A percentile compares a stretch with the other conserved stretches of the same genome.
Conservation (phyloP, 2,329 filamentous ascomycete genomes). For the Zymoseptoria ardabiliae region DNA sequence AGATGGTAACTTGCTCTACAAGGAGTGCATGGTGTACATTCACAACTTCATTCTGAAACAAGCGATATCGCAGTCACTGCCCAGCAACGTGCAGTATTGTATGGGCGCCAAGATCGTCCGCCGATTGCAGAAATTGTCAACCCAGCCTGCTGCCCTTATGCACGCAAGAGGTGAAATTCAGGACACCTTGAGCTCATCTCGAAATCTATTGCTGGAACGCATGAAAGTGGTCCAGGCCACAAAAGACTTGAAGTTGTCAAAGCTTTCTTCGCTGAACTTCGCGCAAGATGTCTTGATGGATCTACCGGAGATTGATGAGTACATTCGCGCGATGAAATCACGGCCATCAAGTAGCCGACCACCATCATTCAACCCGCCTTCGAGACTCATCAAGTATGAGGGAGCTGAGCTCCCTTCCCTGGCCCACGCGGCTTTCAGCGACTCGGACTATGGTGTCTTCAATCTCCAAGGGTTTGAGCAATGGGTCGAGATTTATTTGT, state of each 20-base stretch:
- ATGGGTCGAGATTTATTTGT: constrained; percentile 5
- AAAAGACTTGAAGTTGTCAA: neutral
- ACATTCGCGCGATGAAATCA: neutral
- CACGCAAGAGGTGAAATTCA: neutral
- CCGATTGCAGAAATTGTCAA: neutral
- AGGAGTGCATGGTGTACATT: constrained; percentile 5
- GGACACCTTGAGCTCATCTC: neutral
- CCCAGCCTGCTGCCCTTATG: neutral
- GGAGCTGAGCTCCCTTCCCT: neutral
- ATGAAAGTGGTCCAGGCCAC: neutral
- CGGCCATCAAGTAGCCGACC: neutral
- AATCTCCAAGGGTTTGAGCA: constrained; percentile 16
- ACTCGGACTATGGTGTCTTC: neutral
- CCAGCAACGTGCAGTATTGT: neutral
- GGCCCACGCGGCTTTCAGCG: neutral
- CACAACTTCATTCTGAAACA: constrained; percentile 3
- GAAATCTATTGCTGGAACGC: neutral
- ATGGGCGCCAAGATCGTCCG: constrained; percentile 8
- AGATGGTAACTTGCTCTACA: constrained; percentile 3
- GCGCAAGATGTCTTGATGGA: neutral
- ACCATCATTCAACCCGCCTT: neutral
- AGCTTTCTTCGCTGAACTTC: neutral
- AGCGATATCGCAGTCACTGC: neutral
- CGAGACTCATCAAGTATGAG: neutral
- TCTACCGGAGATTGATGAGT: neutral